Conservation (phyloP, 306 rosid species). For the Hippophae rhamnoides region DNA sequence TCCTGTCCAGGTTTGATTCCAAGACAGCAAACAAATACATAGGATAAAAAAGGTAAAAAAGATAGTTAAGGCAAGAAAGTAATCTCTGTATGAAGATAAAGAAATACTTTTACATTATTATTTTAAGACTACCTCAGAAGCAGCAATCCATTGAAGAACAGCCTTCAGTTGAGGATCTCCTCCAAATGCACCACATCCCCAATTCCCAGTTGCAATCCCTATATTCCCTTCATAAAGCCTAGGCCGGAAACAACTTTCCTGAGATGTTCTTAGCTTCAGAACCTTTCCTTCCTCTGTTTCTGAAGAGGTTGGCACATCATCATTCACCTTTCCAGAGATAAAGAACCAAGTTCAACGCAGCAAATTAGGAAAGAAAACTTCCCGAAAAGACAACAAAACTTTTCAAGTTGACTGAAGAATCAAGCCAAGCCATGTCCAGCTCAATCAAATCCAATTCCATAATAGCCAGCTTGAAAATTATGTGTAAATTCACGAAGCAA, state of each 20-base stretch:
- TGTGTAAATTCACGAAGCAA: background rate
- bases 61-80: too few relatives aligned
- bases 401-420: background rate
- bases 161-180: constrained; percentile 91
- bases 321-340: constrained; percentile 26
- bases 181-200: constrained; percentile 98
- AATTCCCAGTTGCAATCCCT: constrained; percentile 88
- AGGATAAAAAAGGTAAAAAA: too few relatives aligned
- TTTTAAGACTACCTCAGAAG: constrained; percentile 64
- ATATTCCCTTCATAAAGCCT: constrained; percentile 23
- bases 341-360: constrained; percentile 2
- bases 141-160: constrained; percentile 91
- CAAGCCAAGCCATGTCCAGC: background rate
- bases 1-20: too few relatives aligned
- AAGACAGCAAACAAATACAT: too few relatives aligned
- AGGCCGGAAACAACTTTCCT: constrained; percentile 15
- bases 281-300: constrained; percentile 23
- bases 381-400: too few relatives aligned
- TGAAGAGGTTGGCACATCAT: constrained; percentile 22
- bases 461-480: background rate
- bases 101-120: too few relatives aligned
- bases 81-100: too few relatives aligned
- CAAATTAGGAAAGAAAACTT: background rate
- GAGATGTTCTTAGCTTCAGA: constrained; percentile 25
- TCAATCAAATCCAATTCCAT: background rate